Evolutionary conservation across 345 rosid genomes (phyloP).

Genomic region (Populus nigra): DNA sequence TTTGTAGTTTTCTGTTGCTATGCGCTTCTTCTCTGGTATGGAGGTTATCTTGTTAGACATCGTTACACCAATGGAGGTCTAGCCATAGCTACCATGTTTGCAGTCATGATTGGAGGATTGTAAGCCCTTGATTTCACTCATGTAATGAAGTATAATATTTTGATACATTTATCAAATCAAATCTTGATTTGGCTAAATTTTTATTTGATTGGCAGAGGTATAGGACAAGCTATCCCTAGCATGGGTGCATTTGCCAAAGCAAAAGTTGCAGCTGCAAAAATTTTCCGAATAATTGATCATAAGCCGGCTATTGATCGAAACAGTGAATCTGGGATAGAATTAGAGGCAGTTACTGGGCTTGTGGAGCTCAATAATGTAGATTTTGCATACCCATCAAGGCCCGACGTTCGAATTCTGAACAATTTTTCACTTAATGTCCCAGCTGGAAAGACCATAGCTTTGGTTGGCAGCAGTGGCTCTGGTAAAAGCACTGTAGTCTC

Average conservation of each 20-base stretch:
- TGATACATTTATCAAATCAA: background rate
- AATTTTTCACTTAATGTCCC: slow-evolving; percentile 78
- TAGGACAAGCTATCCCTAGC: slow-evolving; percentile 96
- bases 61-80: slow-evolving; percentile 93
- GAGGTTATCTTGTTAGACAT: slow-evolving; percentile 87
- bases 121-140: slow-evolving; percentile 36
- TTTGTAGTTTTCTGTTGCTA: slow-evolving; percentile 93
- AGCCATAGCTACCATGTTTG: slow-evolving; percentile 94
- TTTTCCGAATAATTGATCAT: slow-evolving; percentile 78
- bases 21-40: slow-evolving; percentile 94
- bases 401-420: slow-evolving; percentile 69
- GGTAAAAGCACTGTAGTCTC: slow-evolving; percentile 97
- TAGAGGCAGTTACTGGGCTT: slow-evolving; percentile 69
- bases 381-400: slow-evolving; percentile 89
- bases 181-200: background rate
- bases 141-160: background rate
- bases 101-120: slow-evolving; percentile 97
- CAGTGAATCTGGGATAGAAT: slow-evolving; percentile 57
- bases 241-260: slow-evolving; percentile 90
- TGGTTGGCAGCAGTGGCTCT: slow-evolving; percentile 98
- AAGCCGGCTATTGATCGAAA: slow-evolving; percentile 69
- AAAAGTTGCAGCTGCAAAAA: slow-evolving; percentile 89
- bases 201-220: slow-evolving; percentile 47
- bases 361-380: slow-evolving; percentile 78
- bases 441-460: slow-evolving; percentile 90